A percentile compares a stretch with the other conserved stretches of the same genome.
These are phyloP conservation scores for Trifolium repens DNA, from an alignment of 306 rosid genomes.

Conservation along the genomic window DNA sequence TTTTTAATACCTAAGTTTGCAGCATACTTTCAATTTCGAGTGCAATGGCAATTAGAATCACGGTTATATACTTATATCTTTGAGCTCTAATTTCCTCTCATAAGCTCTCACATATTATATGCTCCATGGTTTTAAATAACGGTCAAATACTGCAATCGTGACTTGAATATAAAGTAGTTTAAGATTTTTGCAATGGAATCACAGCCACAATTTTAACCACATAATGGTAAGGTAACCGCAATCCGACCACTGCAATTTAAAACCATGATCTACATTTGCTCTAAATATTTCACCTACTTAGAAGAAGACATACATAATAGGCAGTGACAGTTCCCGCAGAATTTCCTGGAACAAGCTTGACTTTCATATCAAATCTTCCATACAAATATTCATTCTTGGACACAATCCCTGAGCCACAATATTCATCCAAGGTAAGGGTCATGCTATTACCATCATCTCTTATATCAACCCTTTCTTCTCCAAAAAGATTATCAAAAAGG, in stretches of 20 bases:
- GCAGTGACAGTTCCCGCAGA: constrained; percentile 64
- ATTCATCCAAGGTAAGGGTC: constrained; percentile 49
- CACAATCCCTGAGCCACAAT: constrained; percentile 49
- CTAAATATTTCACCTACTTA: not conserved
- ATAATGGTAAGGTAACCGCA: too few species aligned
- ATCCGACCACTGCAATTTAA: not conserved
- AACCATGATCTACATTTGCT: not conserved
- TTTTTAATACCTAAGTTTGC: too few species aligned
- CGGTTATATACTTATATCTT: too few species aligned
- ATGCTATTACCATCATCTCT: constrained; percentile 44
- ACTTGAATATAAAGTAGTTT: too few species aligned
- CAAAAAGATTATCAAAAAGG: constrained; percentile 50
- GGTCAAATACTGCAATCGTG: too few species aligned
- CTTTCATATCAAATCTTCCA: constrained; percentile 55
- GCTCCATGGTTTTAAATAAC: too few species aligned
- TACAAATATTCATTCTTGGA: constrained; percentile 49
- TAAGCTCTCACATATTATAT: too few species aligned
- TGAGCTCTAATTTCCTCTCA: too few species aligned
- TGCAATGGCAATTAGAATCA: too few species aligned
- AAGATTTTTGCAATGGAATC: too few species aligned
- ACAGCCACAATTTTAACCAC: too few species aligned
- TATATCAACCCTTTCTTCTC: constrained; percentile 44
- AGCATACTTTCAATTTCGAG: too few species aligned
- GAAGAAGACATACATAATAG: constrained; percentile 45
- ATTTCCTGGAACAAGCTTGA: constrained; percentile 53